phyloP scores from a whole-genome alignment of 2,329 filamentous ascomycete genomes.

The Myriosclerotinia scirpicola region DNA sequence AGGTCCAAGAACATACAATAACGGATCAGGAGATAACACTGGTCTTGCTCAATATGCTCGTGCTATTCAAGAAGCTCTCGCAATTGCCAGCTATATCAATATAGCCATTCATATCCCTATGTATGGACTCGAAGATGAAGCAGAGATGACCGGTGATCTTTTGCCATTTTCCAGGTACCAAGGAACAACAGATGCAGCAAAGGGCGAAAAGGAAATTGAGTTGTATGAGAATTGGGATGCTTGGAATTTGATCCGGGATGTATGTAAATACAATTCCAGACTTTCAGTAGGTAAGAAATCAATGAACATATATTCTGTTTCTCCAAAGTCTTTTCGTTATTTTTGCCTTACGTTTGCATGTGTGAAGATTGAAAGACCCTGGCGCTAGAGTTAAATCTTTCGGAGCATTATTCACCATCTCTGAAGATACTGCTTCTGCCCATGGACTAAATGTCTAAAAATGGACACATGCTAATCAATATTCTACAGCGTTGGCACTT shows the following conservation, averaged over 20 bases:
- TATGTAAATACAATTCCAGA: slow-evolving; percentile 81
- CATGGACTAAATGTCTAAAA: not conserved
- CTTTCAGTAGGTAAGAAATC: slow-evolving; percentile 75
- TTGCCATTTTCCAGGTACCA: slow-evolving; percentile 38
- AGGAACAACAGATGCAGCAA: slow-evolving; percentile 41
- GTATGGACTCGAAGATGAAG: slow-evolving; percentile 66
- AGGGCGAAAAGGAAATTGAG: slow-evolving; percentile 55
- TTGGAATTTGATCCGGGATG: slow-evolving; percentile 83
- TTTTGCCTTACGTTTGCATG: not conserved
- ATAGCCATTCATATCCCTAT: slow-evolving; percentile 82
- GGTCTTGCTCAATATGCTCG: slow-evolving; percentile 76
- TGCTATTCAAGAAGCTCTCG: slow-evolving; percentile 76
- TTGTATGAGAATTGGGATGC: slow-evolving; percentile 85
- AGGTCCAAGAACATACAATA: slow-evolving; percentile 67
- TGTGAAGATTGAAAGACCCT: slow-evolving; percentile 26
- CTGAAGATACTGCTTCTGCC: slow-evolving; percentile 36
- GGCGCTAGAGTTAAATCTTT: slow-evolving; percentile 34
- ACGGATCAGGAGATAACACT: slow-evolving; percentile 49
- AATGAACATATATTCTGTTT: slow-evolving; percentile 34
- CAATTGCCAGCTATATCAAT: slow-evolving; percentile 72
- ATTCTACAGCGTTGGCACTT: slow-evolving; percentile 48
- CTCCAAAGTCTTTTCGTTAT: not conserved
- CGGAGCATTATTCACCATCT: slow-evolving; percentile 32
- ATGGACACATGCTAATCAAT: slow-evolving; percentile 28
- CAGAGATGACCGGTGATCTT: slow-evolving; percentile 41